Evolutionary conservation across 164 flowering plant species (phyloP), one percentile per base, ranked within the genome.

Genomic region (Echeveria elegans): DNA sequence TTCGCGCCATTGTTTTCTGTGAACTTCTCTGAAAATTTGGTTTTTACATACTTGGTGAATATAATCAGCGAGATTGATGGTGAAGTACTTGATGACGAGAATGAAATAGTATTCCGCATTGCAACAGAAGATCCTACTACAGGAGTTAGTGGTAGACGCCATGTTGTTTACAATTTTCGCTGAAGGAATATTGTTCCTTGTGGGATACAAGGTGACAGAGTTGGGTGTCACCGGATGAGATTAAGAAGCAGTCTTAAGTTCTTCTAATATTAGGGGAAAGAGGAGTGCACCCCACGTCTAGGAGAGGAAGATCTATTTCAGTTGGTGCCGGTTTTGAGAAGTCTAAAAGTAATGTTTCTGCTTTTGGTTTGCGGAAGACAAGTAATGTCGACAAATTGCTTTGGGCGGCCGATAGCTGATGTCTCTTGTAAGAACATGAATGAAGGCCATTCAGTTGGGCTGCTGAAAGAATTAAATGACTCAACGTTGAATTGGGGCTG

Each of bases 1-100:
- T 71, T 60, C 52, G 45, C 80, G 12, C 97, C 98, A 10, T 29
- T 80, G 69, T 79, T 90, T 70, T 72, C 81, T 9, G 47, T 88
- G 63, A 78, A 86, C 73, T 86, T 80, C 74, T 76, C 82, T 69
- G 85, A 52, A 15, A 52, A 47, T 72, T 40, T 64, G 43, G 69
- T 74, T 9, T 47, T 40, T 65, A 65, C 63, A 47, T 72, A 60
- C 69, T 71, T 36, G 61, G 69, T 47, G 56, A 69, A 52, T 64
- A 62, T 43, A 0, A 70, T 38, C 38, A 11, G 48, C 48, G 26
- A 37, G 1, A 28, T 30, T 68, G 50, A 70, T 23, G 37, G 28
- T 12, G 72, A 45, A 26, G 56, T 58, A 24, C 61, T 36, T 28
- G 62, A 19, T 37, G 77, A 69, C 4, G 26, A 28, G 52, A 67